phyloP scores from a whole-genome alignment of 345 rosid genomes.

The Salix dunnii region DNA sequence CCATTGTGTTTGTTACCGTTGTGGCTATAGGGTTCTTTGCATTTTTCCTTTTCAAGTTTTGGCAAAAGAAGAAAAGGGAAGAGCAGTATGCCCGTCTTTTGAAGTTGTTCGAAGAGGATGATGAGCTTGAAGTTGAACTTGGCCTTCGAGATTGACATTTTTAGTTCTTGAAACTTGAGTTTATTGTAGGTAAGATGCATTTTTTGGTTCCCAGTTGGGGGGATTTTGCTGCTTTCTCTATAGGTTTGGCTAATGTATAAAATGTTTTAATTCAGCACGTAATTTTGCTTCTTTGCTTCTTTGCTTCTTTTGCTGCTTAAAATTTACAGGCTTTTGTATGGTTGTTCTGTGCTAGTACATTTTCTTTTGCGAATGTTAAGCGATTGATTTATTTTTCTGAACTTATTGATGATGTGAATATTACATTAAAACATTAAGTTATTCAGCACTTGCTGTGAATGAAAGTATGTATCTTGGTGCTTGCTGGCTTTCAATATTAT shows the following conservation, averaged over 20 bases:
- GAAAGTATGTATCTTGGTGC: not conserved
- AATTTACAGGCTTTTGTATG: not conserved
- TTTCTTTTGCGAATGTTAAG: not conserved
- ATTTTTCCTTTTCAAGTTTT: conserved; percentile 68
- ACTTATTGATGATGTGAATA: too few species aligned
- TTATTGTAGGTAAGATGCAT: conserved; percentile 30
- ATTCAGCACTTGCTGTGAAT: not conserved
- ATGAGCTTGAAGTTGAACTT: conserved; percentile 94
- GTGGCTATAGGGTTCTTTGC: conserved; percentile 51
- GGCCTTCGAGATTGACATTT: conserved; percentile 74
- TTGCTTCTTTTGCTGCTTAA: not conserved
- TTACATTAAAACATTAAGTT: not conserved
- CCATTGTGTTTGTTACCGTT: conserved; percentile 46
- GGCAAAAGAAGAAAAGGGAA: conserved; percentile 97
- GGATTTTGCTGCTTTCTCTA: not conserved
- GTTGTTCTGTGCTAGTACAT: not conserved
- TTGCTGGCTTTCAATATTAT: not conserved
- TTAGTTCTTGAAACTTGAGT: conserved; percentile 2
- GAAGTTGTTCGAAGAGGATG: conserved; percentile 96
- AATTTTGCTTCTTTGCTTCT: not conserved
- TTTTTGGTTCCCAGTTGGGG: conserved; percentile 1
- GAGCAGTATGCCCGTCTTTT: conserved; percentile 93
- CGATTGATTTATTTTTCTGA: too few species aligned
- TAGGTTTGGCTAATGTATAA: not conserved
- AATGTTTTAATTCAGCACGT: not conserved